Evolutionary conservation across 164 flowering plant genomes (phyloP).

Genomic region (Pachysandra terminalis): DNA sequence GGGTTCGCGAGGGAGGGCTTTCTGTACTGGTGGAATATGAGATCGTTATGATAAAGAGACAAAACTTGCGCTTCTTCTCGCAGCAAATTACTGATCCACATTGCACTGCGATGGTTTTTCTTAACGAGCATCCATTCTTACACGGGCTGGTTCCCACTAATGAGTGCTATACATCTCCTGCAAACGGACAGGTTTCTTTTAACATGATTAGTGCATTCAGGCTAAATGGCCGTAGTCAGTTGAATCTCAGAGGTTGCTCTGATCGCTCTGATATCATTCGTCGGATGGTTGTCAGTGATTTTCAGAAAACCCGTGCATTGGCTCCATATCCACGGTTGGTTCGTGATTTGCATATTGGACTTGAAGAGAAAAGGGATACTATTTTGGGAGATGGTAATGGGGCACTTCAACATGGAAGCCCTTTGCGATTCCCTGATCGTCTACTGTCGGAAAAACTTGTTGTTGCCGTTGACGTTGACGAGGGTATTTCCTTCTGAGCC

Average conservation of each 20-base stretch:
- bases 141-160: neutral
- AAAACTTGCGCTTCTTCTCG: conserved; percentile 13
- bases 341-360: conserved; percentile 28
- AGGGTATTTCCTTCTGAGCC: conserved; percentile 47
- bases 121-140: conserved; percentile 13
- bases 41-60: conserved; percentile 32
- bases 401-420: conserved; percentile 29
- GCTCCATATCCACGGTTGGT: conserved; percentile 27
- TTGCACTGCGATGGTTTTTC: conserved; percentile 21
- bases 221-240: conserved; percentile 8
- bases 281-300: conserved; percentile 7
- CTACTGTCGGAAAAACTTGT: conserved; percentile 39
- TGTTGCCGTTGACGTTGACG: conserved; percentile 92
- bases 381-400: conserved; percentile 21
- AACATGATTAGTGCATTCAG: conserved; percentile 4
- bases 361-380: conserved; percentile 17
- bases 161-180: too few relatives aligned
- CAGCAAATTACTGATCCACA: conserved; percentile 13
- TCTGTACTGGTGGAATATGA: too few relatives aligned
- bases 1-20: too few relatives aligned
- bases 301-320: conserved; percentile 25
- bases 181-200: too few relatives aligned
- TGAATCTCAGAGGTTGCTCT: conserved; percentile 28
- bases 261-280: conserved; percentile 9
- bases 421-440: conserved; percentile 26